These are phyloP conservation scores for Ramularia endophylla DNA, from an alignment of 2,329 filamentous ascomycete genomes.

Conservation along the genomic window DNA sequence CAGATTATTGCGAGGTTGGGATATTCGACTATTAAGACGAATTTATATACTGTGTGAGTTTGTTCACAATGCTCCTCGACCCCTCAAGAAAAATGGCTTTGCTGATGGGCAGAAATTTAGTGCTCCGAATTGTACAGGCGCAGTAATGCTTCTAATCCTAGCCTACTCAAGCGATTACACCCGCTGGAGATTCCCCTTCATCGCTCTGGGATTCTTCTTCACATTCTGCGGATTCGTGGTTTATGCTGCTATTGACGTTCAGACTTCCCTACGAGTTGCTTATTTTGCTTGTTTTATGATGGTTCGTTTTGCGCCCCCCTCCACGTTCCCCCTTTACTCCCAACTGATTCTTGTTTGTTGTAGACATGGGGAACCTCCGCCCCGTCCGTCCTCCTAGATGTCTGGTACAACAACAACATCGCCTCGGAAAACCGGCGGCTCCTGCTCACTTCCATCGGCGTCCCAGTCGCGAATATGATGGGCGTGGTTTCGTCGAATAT, in stretches of 20 bases:
- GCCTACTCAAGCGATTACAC: slow-evolving; percentile 64
- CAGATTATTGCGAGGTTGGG: slow-evolving; percentile 51
- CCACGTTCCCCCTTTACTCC: background rate
- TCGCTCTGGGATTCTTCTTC: slow-evolving; percentile 65
- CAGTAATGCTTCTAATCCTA: slow-evolving; percentile 64
- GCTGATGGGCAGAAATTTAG: background rate
- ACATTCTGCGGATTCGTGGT: slow-evolving; percentile 75
- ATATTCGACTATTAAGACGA: slow-evolving; percentile 58
- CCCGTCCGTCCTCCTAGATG: slow-evolving; percentile 61
- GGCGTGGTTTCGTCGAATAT: slow-evolving; percentile 64
- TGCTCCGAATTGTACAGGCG: slow-evolving; percentile 70
- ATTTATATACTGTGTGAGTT: slow-evolving; percentile 63
- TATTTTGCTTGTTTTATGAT: slow-evolving; percentile 79
- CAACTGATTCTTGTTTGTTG: no score
- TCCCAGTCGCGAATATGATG: slow-evolving; percentile 72
- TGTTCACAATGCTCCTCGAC: background rate
- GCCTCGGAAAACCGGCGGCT: slow-evolving; percentile 69
- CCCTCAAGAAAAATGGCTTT: background rate
- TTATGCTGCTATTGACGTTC: slow-evolving; percentile 63
- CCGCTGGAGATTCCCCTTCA: slow-evolving; percentile 66
- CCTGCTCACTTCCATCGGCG: slow-evolving; percentile 63
- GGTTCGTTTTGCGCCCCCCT: no score
- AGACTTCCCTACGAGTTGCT: slow-evolving; percentile 56
- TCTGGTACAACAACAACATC: slow-evolving; percentile 79
- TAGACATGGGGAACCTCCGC: slow-evolving; percentile 65